Conservation (phyloP, 305 asterid species). For the Ruellia speciosa region DNA sequence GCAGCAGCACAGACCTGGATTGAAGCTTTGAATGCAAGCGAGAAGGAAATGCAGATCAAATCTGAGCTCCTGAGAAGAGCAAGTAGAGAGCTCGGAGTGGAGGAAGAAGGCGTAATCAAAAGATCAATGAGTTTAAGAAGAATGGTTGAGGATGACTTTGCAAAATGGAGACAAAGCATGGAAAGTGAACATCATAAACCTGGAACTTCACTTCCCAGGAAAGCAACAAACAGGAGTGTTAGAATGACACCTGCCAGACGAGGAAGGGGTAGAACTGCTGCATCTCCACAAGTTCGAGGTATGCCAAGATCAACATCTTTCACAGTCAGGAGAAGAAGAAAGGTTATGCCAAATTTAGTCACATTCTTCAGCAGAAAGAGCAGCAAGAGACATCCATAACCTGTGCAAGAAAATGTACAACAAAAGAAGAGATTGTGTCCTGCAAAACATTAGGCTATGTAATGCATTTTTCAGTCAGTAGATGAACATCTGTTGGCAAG, state of each 20-base stretch:
- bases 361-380: slow-evolving; percentile 51
- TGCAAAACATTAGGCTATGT: slow-evolving; percentile 9
- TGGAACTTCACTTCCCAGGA: slow-evolving; percentile 25
- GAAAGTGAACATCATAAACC: slow-evolving; percentile 27
- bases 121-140: slow-evolving; percentile 27
- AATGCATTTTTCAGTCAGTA: slow-evolving; percentile 9
- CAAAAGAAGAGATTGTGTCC: background rate
- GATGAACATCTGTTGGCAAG: slow-evolving; percentile 14
- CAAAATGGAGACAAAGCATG: slow-evolving; percentile 36
- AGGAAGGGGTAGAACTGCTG: slow-evolving; percentile 36
- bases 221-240: slow-evolving; percentile 33
- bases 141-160: slow-evolving; percentile 33
- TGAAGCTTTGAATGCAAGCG: slow-evolving; percentile 74
- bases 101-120: slow-evolving; percentile 39
- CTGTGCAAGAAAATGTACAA: background rate
- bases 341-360: slow-evolving; percentile 52
- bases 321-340: slow-evolving; percentile 46
- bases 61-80: slow-evolving; percentile 46
- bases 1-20: slow-evolving; percentile 84
- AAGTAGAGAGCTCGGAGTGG: slow-evolving; percentile 38
- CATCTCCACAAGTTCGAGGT: slow-evolving; percentile 42
- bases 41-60: slow-evolving; percentile 55
- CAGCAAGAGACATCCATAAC: slow-evolving; percentile 16
- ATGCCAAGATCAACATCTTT: slow-evolving; percentile 45
- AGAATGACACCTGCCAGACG: slow-evolving; percentile 40